Percentiles rank a stretch among this genome's conserved stretches.
These are phyloP conservation scores for Starmerella bombicola DNA, from an alignment of 805 yeast genomes.

Conservation along the genomic window DNA sequence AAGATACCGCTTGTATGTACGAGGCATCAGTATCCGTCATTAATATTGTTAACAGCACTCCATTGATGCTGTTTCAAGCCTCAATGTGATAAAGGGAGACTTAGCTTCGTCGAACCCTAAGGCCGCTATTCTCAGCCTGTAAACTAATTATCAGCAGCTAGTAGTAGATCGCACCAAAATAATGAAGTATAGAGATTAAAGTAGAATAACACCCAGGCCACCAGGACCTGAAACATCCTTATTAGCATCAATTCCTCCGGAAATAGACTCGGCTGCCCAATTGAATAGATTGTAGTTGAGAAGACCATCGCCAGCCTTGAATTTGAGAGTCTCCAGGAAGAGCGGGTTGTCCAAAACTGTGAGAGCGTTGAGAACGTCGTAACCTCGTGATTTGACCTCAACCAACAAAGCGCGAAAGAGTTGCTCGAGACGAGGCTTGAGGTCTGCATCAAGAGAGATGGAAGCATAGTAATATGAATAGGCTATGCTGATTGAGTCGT, in stretches of 20 bases:
- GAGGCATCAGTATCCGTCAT: too few species aligned
- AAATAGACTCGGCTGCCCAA: slow-evolving; percentile 66
- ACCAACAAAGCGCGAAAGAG: slow-evolving; percentile 66
- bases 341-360: slow-evolving; percentile 80
- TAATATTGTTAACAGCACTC: too few species aligned
- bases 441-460: slow-evolving; percentile 37
- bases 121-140: too few species aligned
- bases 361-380: slow-evolving; percentile 89
- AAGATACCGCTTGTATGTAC: not conserved
- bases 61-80: too few species aligned
- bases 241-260: slow-evolving; percentile 60
- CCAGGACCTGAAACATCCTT: slow-evolving; percentile 48
- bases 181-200: slow-evolving; percentile 32
- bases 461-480: slow-evolving; percentile 85
- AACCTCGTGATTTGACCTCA: slow-evolving; percentile 50
- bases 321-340: slow-evolving; percentile 69
- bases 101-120: too few species aligned
- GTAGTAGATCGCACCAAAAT: too few species aligned
- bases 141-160: too few species aligned
- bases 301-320: slow-evolving; percentile 88
- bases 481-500: slow-evolving; percentile 67
- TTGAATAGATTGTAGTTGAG: slow-evolving; percentile 86
- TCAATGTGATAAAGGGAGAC: too few species aligned
- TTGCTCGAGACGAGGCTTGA: slow-evolving; percentile 47
- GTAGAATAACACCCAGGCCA: slow-evolving; percentile 83